Conservation (phyloP, 2,329 filamentous ascomycete genomes). For the Byssochlamys sp. region DNA sequence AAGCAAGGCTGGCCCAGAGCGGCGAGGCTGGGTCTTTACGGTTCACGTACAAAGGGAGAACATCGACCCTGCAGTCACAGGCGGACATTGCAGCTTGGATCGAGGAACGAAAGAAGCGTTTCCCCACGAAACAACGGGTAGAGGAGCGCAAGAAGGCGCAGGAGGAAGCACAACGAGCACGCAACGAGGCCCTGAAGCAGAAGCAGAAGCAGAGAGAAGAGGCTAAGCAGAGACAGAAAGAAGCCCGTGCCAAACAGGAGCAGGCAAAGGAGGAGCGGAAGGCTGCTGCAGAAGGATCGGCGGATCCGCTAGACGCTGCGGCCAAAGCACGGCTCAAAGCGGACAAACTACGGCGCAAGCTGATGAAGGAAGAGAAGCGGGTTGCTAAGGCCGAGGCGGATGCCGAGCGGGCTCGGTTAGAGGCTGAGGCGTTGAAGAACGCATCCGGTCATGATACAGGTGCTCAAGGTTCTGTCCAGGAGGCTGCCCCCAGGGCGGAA, state of each 20-base stretch:
- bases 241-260: conserved; percentile 18
- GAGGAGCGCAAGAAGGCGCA: conserved; percentile 54
- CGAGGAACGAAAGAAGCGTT: conserved; percentile 67
- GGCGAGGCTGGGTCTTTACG: conserved; percentile 25
- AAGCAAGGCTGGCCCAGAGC: conserved; percentile 28
- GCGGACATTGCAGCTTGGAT: conserved; percentile 72
- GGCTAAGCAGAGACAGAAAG: conserved; percentile 21
- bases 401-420: conserved; percentile 29
- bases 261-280: conserved; percentile 14
- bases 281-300: conserved; percentile 11
- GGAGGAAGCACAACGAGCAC: conserved; percentile 51
- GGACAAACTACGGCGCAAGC: conserved; percentile 34
- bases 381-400: conserved; percentile 37
- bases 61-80: conserved; percentile 43
- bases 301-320: conserved; percentile 23
- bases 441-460: conserved; percentile 3
- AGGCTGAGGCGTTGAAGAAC: conserved; percentile 23
- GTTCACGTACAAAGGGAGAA: conserved; percentile 49
- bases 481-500: neutral
- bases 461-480: neutral
- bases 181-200: conserved; percentile 29
- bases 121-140: conserved; percentile 63
- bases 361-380: conserved; percentile 57
- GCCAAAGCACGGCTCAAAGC: conserved; percentile 31
- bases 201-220: conserved; percentile 31